Conservation (phyloP, 2,329 filamentous ascomycete species). For the Sclerotinia spermophila region DNA sequence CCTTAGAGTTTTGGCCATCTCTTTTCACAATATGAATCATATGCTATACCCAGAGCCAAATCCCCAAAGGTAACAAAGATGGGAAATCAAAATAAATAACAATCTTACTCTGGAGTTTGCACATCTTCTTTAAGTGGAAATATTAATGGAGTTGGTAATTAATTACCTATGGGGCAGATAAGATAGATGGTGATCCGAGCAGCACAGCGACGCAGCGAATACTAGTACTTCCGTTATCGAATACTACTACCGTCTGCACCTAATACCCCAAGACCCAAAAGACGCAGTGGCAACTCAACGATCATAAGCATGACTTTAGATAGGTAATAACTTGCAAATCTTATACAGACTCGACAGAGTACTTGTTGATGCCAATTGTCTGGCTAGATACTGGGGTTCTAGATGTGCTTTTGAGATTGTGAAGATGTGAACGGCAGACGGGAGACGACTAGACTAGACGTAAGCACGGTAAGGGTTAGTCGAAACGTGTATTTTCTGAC, state of each 20-base stretch:
- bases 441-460: not conserved
- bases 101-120: too few relatives aligned
- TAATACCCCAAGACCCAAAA: too few relatives aligned
- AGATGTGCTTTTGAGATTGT: not conserved
- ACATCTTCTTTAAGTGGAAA: not conserved
- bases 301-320: not conserved
- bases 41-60: not conserved
- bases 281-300: not conserved
- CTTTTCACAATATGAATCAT: not conserved
- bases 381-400: not conserved
- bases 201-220: not conserved
- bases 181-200: conserved; percentile 5
- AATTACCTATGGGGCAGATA: not conserved
- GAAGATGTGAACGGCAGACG: not conserved
- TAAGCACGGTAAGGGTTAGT: too few relatives aligned
- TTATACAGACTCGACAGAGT: too few relatives aligned
- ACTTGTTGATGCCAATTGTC: not conserved
- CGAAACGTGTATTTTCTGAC: not conserved
- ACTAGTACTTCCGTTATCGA: not conserved
- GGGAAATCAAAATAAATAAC: not conserved
- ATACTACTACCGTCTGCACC: not conserved
- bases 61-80: not conserved
- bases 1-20: not conserved
- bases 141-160: not conserved
- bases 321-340: not conserved